Evolutionary conservation across 176 grass and related monocot genomes (phyloP).

Genomic region (Paspalum vaginatum): DNA sequence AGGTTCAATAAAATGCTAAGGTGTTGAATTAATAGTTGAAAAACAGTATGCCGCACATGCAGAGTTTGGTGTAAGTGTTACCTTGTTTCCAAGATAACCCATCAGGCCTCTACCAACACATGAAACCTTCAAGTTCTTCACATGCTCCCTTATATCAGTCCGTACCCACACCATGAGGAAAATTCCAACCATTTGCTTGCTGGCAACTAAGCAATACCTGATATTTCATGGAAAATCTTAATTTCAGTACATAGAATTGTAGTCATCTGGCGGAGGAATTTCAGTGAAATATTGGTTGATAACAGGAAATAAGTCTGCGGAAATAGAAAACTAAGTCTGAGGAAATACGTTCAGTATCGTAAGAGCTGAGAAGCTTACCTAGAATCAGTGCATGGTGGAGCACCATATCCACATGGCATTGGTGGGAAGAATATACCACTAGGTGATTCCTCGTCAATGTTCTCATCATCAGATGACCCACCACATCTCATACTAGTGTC

Average conservation of each 20-base stretch:
- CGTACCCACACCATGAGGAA: slow-evolving; percentile 95
- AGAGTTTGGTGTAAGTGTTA: slow-evolving; percentile 28
- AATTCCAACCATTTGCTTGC: slow-evolving; percentile 98
- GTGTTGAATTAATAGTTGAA: not conserved
- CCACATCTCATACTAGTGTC: slow-evolving; percentile 76
- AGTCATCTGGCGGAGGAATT: not conserved
- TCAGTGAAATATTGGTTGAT: slow-evolving; percentile 2
- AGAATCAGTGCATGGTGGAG: slow-evolving; percentile 52
- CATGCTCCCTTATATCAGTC: slow-evolving; percentile 82
- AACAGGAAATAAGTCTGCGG: not conserved
- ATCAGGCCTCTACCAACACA: slow-evolving; percentile 96
- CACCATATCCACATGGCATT: slow-evolving; percentile 65
- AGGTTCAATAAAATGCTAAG: not conserved
- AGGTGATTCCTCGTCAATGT: slow-evolving; percentile 82
- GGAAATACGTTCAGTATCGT: not conserved
- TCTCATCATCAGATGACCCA: slow-evolving; percentile 90
- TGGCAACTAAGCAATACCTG: slow-evolving; percentile 92
- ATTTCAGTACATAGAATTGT: slow-evolving; percentile 23
- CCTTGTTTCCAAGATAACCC: slow-evolving; percentile 99
- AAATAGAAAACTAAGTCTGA: not conserved
- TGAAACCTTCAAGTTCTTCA: slow-evolving; percentile 93
- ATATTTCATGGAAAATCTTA: slow-evolving; percentile 20
- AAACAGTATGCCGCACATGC: not conserved
- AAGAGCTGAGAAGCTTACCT: slow-evolving; percentile 48
- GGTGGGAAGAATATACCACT: slow-evolving; percentile 72